Conservation (phyloP, 805 yeast genomes). For the Torulaspora delbrueckii region DNA sequence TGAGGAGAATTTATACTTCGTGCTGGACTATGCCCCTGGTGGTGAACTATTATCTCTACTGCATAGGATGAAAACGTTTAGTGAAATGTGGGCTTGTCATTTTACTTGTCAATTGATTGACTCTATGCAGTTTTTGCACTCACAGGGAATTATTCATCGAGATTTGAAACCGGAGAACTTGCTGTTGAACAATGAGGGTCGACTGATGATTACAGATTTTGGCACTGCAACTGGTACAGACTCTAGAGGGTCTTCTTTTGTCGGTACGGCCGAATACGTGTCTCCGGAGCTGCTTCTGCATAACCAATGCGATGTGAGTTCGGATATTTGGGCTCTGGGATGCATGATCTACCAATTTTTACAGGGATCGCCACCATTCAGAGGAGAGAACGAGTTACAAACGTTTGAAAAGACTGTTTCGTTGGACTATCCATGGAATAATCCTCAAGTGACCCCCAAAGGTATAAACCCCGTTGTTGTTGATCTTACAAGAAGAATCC, state of each 20-base stretch:
- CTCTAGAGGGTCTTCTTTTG: constrained; percentile 61
- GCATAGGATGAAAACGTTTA: constrained; percentile 69
- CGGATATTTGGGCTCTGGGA: constrained; percentile 94
- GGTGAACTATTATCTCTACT: constrained; percentile 87
- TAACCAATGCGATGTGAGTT: constrained; percentile 75
- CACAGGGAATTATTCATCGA: constrained; percentile 84
- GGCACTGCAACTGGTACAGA: constrained; percentile 67
- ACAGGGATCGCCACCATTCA: constrained; percentile 83
- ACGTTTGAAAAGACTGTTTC: constrained; percentile 86
- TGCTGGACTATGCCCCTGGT: constrained; percentile 87
- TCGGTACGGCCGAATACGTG: constrained; percentile 96
- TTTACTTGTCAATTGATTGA: constrained; percentile 87
- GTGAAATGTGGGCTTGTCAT: constrained; percentile 70
- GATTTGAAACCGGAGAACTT: constrained; percentile 95
- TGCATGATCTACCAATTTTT: constrained; percentile 81
- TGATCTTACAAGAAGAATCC: constrained; percentile 59
- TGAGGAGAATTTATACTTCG: constrained; percentile 79
- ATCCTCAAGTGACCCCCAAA: constrained; percentile 3
- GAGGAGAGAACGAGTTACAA: constrained; percentile 76
- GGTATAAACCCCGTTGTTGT: constrained; percentile 52
- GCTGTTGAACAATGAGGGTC: constrained; percentile 76
- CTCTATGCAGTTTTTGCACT: constrained; percentile 83
- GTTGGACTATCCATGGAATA: constrained; percentile 61
- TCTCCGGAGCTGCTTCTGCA: constrained; percentile 81
- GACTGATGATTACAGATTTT: constrained; percentile 89